Evolutionary conservation across 805 yeast genomes (phyloP).

Genomic region (Candida methanosorbosa): DNA sequence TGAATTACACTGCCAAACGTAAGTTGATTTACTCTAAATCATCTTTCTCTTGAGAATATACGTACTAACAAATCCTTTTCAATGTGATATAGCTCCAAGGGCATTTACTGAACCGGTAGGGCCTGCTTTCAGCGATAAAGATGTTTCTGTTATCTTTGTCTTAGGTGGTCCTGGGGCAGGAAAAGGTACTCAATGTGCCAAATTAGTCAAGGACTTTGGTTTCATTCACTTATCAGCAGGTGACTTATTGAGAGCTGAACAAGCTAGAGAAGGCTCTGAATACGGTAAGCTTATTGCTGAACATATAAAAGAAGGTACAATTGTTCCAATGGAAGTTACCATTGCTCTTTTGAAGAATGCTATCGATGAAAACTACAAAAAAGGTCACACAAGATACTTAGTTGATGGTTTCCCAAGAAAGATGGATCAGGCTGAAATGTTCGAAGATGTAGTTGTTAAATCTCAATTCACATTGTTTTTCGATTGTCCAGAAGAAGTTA

Average conservation of each 20-base stretch:
- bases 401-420: constrained; percentile 97
- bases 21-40: constrained; percentile 1
- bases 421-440: constrained; percentile 96
- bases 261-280: constrained; percentile 69
- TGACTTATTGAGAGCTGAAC: constrained; percentile 89
- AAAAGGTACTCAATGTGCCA: constrained; percentile 93
- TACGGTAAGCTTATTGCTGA: constrained; percentile 80
- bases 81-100: constrained; percentile 21
- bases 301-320: constrained; percentile 77
- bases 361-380: constrained; percentile 41
- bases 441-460: constrained; percentile 69
- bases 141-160: constrained; percentile 78
- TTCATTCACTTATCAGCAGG: constrained; percentile 95
- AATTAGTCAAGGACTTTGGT: constrained; percentile 67
- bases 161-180: constrained; percentile 98
- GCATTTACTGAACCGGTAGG: constrained; percentile 23
- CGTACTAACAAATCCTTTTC: not conserved
- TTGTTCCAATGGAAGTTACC: constrained; percentile 92
- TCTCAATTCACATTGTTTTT: constrained; percentile 67
- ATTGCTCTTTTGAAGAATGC: constrained; percentile 77
- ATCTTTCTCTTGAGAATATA: too few relatives aligned
- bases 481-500: constrained; percentile 74
- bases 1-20: constrained; percentile 18
- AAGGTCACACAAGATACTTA: constrained; percentile 59
- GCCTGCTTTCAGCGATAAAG: constrained; percentile 50